Evolutionary conservation across 2,329 filamentous ascomycete species (phyloP).

Genomic region (Aspergillus puulaauensis): DNA sequence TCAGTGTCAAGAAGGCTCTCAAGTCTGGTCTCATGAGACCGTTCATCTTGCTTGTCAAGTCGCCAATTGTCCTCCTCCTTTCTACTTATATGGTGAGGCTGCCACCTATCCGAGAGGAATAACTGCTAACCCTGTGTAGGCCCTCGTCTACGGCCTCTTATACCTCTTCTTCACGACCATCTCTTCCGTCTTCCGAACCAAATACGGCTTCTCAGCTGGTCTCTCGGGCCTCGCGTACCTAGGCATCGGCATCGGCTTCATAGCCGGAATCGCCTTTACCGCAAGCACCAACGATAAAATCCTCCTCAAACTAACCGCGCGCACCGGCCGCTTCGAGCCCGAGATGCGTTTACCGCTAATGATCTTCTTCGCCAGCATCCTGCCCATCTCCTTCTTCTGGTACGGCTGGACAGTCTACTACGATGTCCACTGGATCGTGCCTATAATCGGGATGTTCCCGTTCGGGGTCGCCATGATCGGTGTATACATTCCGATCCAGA

Average conservation of each 20-base stretch:
- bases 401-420: constrained; percentile 60
- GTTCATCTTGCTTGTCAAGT: constrained; percentile 52
- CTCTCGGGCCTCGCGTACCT: constrained; percentile 51
- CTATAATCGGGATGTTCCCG: constrained; percentile 58
- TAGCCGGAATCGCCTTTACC: constrained; percentile 36
- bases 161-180: constrained; percentile 58
- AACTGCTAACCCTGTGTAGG: constrained; percentile 9
- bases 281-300: constrained; percentile 35
- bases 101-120: too few relatives aligned
- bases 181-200: constrained; percentile 48
- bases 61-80: constrained; percentile 54
- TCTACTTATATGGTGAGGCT: constrained; percentile 44
- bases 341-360: constrained; percentile 56
- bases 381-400: constrained; percentile 58
- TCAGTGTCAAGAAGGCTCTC: constrained; percentile 32
- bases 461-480: constrained; percentile 59
- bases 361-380: constrained; percentile 53
- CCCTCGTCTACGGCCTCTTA: constrained; percentile 55
- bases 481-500: constrained; percentile 57
- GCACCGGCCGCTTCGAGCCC: constrained; percentile 43
- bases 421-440: constrained; percentile 58
- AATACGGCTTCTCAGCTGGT: constrained; percentile 50
- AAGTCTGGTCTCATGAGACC: constrained; percentile 47
- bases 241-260: constrained; percentile 47
- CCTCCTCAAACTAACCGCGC: constrained; percentile 29